Evolutionary conservation across 768 basidiomycete genomes (phyloP), one percentile per base, ranked within the genome.

Genomic region (Boletus vinaceobasis): DNA sequence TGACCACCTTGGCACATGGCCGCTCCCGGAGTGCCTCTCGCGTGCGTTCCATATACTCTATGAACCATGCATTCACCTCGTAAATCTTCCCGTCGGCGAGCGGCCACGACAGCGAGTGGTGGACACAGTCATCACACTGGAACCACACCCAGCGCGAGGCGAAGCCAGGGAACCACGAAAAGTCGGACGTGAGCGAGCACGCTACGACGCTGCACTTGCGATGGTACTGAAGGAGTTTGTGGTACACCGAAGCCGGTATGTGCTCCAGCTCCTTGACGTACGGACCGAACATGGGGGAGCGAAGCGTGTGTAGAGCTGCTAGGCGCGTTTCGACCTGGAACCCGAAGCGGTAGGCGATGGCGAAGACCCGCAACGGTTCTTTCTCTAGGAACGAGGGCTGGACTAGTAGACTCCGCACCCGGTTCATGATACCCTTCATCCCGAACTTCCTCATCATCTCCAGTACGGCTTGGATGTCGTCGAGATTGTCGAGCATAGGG

Each of bases 381-480:
- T 58, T 36, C 4, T 73, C 64, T 3, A 69, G 47, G 52, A 70
- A 62, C 7, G 55, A 39, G 2, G 68, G 66, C 45, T 63, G 55
- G 27, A 62, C 52, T 2, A 76, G 66, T 21, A 65, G 55, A 17
- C 58, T 50, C 45, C 64, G 68, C 38, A 75, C 65, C 17, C 65
- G 62, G 38, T 61, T 57, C 56, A 68, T 64, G 51, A 71, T 51
- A 4, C 64, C 65, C 43, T 60, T 65, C 71, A 77, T 74, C 48
- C 65, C 68, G 53, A 77, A 77, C 59, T 77, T 77, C 17, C 55
- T 60, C 59, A 74, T 75, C 57, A 69, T 67, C 45, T 64, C 65
- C 57, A 77, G 48, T 27, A 74, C 65, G 40, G 60, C 47, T 42
- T 70, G 71, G 32, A 77, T 63, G 43, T 74, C 69, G 36, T 72